Conservation (phyloP, 2,329 filamentous ascomycete genomes). For the Pezicula radicicola region DNA sequence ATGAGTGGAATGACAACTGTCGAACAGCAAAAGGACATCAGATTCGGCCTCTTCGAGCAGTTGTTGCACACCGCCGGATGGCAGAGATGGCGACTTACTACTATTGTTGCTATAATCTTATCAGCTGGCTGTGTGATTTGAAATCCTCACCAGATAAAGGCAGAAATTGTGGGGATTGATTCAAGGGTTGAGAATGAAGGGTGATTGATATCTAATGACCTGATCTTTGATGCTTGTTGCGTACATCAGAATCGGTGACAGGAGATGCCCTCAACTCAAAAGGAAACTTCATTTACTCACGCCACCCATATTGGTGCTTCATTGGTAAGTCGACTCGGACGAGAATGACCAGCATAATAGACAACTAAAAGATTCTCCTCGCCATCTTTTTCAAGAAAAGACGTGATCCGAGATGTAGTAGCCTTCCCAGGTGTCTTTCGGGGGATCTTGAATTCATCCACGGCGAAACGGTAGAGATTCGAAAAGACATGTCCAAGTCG, state of each 20-base stretch:
- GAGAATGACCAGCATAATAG: conserved; percentile 8
- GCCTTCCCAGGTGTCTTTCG: conserved; percentile 1
- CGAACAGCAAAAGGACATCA: conserved; percentile 7
- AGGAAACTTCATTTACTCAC: neutral
- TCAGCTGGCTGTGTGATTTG: no score
- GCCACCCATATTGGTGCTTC: conserved; percentile 6
- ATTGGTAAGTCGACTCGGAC: neutral
- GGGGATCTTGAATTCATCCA: conserved; percentile 5
- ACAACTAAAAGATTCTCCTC: conserved; percentile 3
- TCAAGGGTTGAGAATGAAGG: no score
- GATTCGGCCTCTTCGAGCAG: conserved; percentile 10
- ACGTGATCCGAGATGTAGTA: neutral
- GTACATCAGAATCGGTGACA: no score
- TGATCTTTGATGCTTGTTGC: no score
- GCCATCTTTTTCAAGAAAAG: conserved; percentile 3
- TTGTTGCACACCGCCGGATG: conserved; percentile 8
- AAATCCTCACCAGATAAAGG: no score
- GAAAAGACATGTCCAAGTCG: conserved; percentile 4
- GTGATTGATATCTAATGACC: no score
- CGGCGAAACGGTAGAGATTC: conserved; percentile 4
- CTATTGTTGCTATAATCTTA: neutral
- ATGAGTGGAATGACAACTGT: conserved; percentile 7
- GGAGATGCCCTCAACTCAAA: no score
- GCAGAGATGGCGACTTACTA: conserved; percentile 1
- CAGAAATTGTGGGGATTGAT: no score